These are phyloP conservation scores for Discostella pseudostelligera DNA, from an alignment of 108 stramenopile genomes.

Conservation along the genomic window DNA sequence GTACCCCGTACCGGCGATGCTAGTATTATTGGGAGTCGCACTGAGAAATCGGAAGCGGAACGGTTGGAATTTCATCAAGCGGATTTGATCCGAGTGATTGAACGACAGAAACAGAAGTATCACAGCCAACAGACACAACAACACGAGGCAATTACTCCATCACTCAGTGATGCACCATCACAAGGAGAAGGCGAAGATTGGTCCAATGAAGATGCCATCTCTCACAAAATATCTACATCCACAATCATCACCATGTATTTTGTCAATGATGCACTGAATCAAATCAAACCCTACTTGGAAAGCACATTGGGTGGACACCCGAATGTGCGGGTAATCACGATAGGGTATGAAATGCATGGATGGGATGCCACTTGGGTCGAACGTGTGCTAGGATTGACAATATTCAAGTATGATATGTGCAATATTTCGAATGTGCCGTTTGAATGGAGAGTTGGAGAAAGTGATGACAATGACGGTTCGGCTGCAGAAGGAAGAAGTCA, in stretches of 20 bases:
- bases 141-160: background rate
- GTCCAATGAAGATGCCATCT: slow-evolving; percentile 27
- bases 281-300: slow-evolving; percentile 66
- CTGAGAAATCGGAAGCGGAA: slow-evolving; percentile 46
- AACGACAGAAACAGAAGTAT: slow-evolving; percentile 27
- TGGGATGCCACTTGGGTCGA: slow-evolving; percentile 74
- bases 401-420: slow-evolving; percentile 78
- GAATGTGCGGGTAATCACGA: slow-evolving; percentile 56
- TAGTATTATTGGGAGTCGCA: slow-evolving; percentile 17
- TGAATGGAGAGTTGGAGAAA: slow-evolving; percentile 23
- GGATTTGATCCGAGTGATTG: slow-evolving; percentile 53
- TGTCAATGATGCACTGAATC: slow-evolving; percentile 62
- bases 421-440: slow-evolving; percentile 29
- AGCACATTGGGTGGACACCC: slow-evolving; percentile 45
- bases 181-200: background rate
- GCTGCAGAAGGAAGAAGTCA: background rate
- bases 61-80: slow-evolving; percentile 66
- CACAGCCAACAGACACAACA: slow-evolving; percentile 2
- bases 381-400: slow-evolving; percentile 68
- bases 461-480: background rate
- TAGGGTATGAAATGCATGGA: slow-evolving; percentile 76
- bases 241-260: slow-evolving; percentile 86
- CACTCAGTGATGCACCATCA: background rate
- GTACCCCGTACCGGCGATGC: slow-evolving; percentile 13
- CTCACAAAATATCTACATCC: slow-evolving; percentile 29